These are phyloP conservation scores for Corymbia calophylla DNA, from an alignment of 441 rosid species.

Conservation along the genomic window DNA sequence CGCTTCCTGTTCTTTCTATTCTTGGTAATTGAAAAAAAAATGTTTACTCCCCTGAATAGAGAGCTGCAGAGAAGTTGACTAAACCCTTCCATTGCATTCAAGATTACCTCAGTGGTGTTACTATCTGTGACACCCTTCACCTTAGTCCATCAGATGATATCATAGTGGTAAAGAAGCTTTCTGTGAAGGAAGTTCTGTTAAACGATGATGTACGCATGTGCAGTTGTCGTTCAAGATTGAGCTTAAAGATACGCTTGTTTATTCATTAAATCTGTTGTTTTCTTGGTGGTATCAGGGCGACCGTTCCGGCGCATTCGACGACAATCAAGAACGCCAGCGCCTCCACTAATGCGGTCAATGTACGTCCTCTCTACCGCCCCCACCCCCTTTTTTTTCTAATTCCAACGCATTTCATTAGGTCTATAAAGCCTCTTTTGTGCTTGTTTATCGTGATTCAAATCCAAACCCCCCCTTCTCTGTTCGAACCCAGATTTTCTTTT, in stretches of 20 bases:
- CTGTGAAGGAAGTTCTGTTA: not conserved
- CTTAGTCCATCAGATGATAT: not conserved
- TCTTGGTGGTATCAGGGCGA: conserved; percentile 14
- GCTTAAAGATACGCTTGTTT: not conserved
- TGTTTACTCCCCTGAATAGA: too few relatives aligned
- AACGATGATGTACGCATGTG: not conserved
- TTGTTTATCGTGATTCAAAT: not conserved
- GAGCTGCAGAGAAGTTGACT: too few relatives aligned
- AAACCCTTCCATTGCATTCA: too few relatives aligned
- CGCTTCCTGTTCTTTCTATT: too few relatives aligned
- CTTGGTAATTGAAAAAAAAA: not conserved
- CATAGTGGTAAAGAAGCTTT: too few relatives aligned
- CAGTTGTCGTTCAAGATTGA: not conserved
- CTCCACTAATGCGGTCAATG: conserved; percentile 25
- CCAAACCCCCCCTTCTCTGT: not conserved
- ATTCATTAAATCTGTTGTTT: not conserved
- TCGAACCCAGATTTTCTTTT: not conserved
- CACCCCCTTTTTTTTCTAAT: not conserved
- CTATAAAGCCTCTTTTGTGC: not conserved
- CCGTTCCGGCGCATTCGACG: conserved; percentile 38
- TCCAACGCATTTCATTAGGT: not conserved
- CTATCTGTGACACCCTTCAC: not conserved
- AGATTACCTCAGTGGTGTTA: too few relatives aligned
- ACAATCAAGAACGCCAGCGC: conserved; percentile 10
- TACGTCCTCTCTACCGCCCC: conserved; percentile 17